These are phyloP conservation scores for Chlamydomonas sp. DNA, from an alignment of 139 green algal genomes.

Conservation along the genomic window DNA sequence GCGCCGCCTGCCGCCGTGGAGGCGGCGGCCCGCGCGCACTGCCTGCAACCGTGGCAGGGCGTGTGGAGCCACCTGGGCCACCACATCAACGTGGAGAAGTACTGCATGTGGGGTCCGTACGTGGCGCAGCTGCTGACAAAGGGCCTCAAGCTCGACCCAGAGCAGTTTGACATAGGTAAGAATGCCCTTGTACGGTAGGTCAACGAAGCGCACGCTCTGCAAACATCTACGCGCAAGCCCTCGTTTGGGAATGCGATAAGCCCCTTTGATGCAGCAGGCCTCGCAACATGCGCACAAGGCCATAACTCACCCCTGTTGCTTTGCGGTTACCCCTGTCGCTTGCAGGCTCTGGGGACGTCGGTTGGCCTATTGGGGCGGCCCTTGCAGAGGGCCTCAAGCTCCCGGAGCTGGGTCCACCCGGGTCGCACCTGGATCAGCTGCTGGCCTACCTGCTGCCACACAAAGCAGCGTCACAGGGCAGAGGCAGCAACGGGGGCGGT, in stretches of 20 bases:
- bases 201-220: too few relatives aligned
- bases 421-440: constrained; percentile 2
- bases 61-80: constrained; percentile 33
- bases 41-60: constrained; percentile 51
- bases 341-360: constrained; percentile 59
- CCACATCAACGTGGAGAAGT: constrained; percentile 75
- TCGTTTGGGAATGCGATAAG: too few relatives aligned
- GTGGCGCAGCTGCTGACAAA: constrained; percentile 69
- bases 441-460: background rate
- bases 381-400: constrained; percentile 70
- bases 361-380: constrained; percentile 85
- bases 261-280: too few relatives aligned
- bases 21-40: constrained; percentile 46
- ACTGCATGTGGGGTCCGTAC: constrained; percentile 88
- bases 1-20: constrained; percentile 54
- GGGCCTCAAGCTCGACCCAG: constrained; percentile 66
- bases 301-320: background rate
- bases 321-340: background rate
- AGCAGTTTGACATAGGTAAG: constrained; percentile 58
- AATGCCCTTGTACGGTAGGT: too few relatives aligned
- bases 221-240: too few relatives aligned
- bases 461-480: background rate
- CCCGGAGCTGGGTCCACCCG: constrained; percentile 39
- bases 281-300: background rate
- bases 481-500: too few relatives aligned